Evolutionary conservation across 352 stramenopile genomes (phyloP).

Genomic region (Pythium phragmitis): DNA sequence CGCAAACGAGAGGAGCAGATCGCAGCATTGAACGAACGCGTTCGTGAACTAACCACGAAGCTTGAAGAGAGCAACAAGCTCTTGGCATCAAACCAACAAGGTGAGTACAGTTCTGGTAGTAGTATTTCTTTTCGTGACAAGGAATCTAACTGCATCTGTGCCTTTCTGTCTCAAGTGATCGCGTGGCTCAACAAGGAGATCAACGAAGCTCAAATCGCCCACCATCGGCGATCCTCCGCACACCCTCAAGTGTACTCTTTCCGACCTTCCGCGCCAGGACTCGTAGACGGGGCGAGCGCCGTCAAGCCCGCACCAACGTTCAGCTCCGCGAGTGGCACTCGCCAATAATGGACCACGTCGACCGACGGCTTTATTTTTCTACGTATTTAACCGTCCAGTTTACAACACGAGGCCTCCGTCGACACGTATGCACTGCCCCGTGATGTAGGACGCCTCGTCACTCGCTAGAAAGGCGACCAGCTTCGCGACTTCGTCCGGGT

Average conservation of each 20-base stretch:
- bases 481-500: constrained; percentile 70
- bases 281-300: not conserved
- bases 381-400: constrained; percentile 12
- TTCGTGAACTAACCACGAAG: constrained; percentile 78
- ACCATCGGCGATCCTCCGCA: constrained; percentile 56
- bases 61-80: constrained; percentile 89
- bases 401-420: constrained; percentile 80
- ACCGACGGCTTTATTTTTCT: not conserved
- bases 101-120: constrained; percentile 28
- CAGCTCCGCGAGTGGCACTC: not conserved
- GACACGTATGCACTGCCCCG: constrained; percentile 77
- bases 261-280: constrained; percentile 46
- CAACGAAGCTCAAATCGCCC: constrained; percentile 82
- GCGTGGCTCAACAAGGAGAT: constrained; percentile 92
- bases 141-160: not conserved
- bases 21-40: constrained; percentile 53
- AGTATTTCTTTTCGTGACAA: too few relatives aligned
- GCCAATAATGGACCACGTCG: constrained; percentile 25
- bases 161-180: constrained; percentile 54
- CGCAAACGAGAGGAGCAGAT: constrained; percentile 72
- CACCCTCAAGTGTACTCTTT: constrained; percentile 76
- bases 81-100: constrained; percentile 88
- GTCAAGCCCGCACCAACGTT: constrained; percentile 10
- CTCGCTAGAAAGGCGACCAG: constrained; percentile 79
- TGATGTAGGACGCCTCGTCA: constrained; percentile 82